Conservation (phyloP, 2,329 filamentous ascomycete genomes). For the Elsinoe australis region DNA sequence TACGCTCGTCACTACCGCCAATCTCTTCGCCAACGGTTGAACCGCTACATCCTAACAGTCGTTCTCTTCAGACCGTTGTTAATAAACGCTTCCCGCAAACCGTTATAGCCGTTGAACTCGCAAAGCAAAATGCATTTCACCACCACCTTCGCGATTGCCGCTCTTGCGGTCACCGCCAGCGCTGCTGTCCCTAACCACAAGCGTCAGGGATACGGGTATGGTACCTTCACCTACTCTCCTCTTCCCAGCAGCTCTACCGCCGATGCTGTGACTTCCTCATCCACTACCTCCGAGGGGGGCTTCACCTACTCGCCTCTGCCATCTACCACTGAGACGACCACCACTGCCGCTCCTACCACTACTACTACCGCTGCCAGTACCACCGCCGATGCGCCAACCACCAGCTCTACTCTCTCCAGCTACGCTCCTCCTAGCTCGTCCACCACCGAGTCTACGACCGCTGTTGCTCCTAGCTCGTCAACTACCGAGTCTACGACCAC, state of each 20-base stretch:
- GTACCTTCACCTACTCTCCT: conserved; percentile 16
- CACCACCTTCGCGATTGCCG: conserved; percentile 19
- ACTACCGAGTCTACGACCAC: conserved; percentile 17
- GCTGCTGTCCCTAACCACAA: conserved; percentile 17
- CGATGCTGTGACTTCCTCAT: not conserved
- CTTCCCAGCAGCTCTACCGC: conserved; percentile 6
- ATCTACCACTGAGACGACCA: conserved; percentile 13
- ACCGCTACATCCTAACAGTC: conserved; percentile 14
- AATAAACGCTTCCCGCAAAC: conserved; percentile 4
- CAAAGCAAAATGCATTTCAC: conserved; percentile 20
- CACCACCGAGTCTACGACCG: not conserved
- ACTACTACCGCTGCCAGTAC: conserved; percentile 17
- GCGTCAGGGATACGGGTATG: conserved; percentile 17
- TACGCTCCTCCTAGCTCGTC: conserved; percentile 18
- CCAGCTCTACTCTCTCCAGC: conserved; percentile 22
- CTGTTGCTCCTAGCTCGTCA: conserved; percentile 18
- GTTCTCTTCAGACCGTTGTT: not conserved
- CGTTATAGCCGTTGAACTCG: conserved; percentile 9
- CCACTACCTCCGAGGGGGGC: not conserved
- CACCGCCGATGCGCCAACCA: conserved; percentile 11
- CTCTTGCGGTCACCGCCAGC: conserved; percentile 19
- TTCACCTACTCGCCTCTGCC: conserved; percentile 10
- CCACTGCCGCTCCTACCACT: conserved; percentile 18
- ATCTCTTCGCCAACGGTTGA: conserved; percentile 18
- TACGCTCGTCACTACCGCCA: conserved; percentile 11